Base-by-base conservation (phyloP, 345 rosid genomes). In the Syzygium grande region DNA sequence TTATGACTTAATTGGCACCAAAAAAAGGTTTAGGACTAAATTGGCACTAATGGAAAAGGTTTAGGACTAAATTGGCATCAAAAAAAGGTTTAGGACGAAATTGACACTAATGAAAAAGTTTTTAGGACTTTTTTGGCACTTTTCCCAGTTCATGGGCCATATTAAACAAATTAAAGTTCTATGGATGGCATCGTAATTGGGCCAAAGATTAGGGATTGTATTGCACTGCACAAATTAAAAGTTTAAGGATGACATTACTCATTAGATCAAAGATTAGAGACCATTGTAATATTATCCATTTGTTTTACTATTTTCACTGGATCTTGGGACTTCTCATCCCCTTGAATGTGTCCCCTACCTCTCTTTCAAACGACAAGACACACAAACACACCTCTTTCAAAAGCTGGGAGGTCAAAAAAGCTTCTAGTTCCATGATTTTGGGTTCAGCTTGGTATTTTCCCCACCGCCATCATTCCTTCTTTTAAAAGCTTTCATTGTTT, bases 181-280 rank as follows among this genome's bases (percentile, higher is more conserved):
- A 19, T 3, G 8, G 7, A 38, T 0, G 14, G 4, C 3, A 2
- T 73, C 10, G 0, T 10, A 19, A 9, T 22, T 10, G 3, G 25
- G 7, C 11, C 3, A 68, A 34, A 68, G 4, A 4, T 68, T 0
- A 68, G 23, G 13, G 5, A 38, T 11, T 4, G 0, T 0, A 30
- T 30, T 30, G 21, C 41, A 21, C 1, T 30, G 21, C 22, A 21
- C 1, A 5, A 38, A 38, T 19, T 19, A 73, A 38, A 38, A 38
- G 2, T 19, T 73, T 11, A 73, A 2, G 43, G 7, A 19, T 0
- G 2, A 9, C 1, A 41, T 19, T 19, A 21, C 41, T 4, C 5
- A 19, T 38, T 73, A 23, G 11, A 38, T 3, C 23, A 9, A 38
- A 34, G 11, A 9, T 73, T 9, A 73, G 3, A 14, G 12, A 73